Conservation (phyloP, 2,329 filamentous ascomycete genomes). For the Calonectria henricotiae region DNA sequence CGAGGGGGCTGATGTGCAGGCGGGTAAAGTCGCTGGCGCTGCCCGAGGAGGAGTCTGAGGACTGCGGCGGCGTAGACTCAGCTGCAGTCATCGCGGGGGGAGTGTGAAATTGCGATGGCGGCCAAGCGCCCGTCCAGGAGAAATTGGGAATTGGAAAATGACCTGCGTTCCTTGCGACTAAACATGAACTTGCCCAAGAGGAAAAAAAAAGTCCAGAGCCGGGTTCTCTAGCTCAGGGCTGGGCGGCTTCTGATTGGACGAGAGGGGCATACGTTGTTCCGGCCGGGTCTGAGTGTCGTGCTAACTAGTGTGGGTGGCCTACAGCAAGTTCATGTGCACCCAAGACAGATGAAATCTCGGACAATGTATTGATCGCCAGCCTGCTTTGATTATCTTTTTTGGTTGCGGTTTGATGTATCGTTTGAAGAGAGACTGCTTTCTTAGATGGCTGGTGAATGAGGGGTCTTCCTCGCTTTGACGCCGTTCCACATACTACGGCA, state of each 20-base stretch:
- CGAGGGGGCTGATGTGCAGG: conserved; percentile 92
- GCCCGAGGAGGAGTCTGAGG: conserved; percentile 33
- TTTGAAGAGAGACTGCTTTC: conserved; percentile 2
- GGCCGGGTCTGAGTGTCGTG: conserved; percentile 24
- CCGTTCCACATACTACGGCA: conserved; percentile 17
- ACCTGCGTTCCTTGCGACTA: conserved; percentile 37
- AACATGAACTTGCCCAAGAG: conserved; percentile 30
- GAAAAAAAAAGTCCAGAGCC: conserved; percentile 45
- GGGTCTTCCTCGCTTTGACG: conserved; percentile 24
- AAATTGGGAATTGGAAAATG: conserved; percentile 41
- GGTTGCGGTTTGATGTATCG: conserved; percentile 20
- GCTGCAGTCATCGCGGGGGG: conserved; percentile 49
- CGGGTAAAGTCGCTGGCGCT: conserved; percentile 54
- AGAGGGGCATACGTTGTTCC: conserved; percentile 51
- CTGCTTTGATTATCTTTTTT: not conserved
- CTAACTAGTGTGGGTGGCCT: conserved; percentile 5
- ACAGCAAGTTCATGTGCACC: not conserved
- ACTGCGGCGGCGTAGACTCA: conserved; percentile 37
- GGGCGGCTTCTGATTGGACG: conserved; percentile 45
- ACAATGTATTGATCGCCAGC: conserved; percentile 2
- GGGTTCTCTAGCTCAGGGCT: conserved; percentile 27
- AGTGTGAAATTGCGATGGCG: conserved; percentile 43
- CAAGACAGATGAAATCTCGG: not conserved
- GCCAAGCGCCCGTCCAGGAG: conserved; percentile 37
- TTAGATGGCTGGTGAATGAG: conserved; percentile 9